Conservation (phyloP, 257 asterid species). For the Thymus quinquecostatus region DNA sequence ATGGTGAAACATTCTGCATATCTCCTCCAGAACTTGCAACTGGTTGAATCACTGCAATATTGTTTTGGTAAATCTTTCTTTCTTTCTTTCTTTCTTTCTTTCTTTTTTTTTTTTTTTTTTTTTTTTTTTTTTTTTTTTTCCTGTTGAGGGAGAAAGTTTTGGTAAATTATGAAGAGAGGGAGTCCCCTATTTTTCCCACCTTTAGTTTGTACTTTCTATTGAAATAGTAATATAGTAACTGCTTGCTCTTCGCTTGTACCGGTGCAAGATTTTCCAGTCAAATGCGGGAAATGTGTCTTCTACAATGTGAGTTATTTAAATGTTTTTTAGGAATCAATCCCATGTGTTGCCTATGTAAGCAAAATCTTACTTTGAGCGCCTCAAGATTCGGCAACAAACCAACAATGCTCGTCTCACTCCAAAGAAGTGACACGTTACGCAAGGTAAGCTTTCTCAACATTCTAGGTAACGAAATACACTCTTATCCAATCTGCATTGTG, state of each 20-base stretch:
- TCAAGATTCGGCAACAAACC: neutral
- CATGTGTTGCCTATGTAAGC: neutral
- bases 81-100: too few species aligned
- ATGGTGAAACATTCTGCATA: slow-evolving; percentile 52
- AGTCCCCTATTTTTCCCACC: neutral
- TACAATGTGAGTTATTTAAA: too few species aligned
- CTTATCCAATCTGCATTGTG: neutral
- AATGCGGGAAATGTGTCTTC: too few species aligned
- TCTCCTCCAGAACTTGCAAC: neutral
- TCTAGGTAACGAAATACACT: neutral
- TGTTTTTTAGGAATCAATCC: neutral
- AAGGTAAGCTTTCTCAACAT: slow-evolving; percentile 4
- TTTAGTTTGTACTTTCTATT: neutral
- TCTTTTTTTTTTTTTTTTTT: too few species aligned
- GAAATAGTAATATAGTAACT: neutral
- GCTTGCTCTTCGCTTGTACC: neutral
- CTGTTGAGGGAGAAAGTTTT: neutral
- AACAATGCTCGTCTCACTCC: slow-evolving; percentile 2
- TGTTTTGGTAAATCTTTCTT: slow-evolving; percentile 45
- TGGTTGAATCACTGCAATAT: neutral
- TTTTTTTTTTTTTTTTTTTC: neutral
- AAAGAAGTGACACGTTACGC: neutral
- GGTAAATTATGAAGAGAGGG: neutral
- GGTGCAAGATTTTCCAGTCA: neutral
- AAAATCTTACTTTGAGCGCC: neutral